A percentile compares a stretch with the other conserved stretches of the same genome.
These are phyloP conservation scores for Pichia kudriavzevii DNA, from an alignment of 1,139 yeast genomes.

Conservation along the genomic window DNA sequence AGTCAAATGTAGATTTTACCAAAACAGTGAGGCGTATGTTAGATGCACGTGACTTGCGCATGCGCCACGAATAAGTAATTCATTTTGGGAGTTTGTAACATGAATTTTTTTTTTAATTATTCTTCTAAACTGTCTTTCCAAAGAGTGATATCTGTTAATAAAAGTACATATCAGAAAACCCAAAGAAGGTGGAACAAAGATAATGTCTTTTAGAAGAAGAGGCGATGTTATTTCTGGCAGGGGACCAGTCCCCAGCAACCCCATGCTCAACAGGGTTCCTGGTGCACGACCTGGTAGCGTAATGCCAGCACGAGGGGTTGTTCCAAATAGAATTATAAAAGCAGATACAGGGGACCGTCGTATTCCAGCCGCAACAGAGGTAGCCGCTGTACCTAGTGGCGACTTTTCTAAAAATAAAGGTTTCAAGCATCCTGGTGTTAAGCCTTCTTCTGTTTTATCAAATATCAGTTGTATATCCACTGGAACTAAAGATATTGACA, in stretches of 20 bases:
- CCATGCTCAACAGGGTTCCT: constrained; percentile 9
- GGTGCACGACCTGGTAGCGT: background rate
- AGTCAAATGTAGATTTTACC: no score
- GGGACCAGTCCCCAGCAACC: constrained; percentile 9
- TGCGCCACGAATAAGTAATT: no score
- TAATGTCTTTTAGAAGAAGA: constrained; percentile 70
- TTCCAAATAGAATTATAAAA: constrained; percentile 21
- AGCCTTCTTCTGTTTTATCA: constrained; percentile 63
- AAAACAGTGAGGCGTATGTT: no score
- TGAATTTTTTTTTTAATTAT: no score
- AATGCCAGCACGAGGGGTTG: constrained; percentile 4
- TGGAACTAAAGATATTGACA: constrained; percentile 71
- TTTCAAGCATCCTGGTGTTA: constrained; percentile 40
- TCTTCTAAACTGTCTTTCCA: no score
- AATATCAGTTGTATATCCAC: constrained; percentile 74
- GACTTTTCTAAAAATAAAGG: background rate
- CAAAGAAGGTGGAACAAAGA: no score
- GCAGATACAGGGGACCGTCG: background rate
- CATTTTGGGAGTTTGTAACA: no score
- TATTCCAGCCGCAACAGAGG: background rate
- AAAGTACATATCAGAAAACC: no score
- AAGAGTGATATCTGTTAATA: no score
- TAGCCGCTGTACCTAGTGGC: background rate
- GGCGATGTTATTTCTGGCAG: constrained; percentile 46
- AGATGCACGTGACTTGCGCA: no score